A percentile compares a stretch with the other conserved stretches of the same genome.
These are phyloP conservation scores for Ophiostoma triangulosporum DNA, from an alignment of 2,329 filamentous ascomycete genomes.

Conservation along the genomic window DNA sequence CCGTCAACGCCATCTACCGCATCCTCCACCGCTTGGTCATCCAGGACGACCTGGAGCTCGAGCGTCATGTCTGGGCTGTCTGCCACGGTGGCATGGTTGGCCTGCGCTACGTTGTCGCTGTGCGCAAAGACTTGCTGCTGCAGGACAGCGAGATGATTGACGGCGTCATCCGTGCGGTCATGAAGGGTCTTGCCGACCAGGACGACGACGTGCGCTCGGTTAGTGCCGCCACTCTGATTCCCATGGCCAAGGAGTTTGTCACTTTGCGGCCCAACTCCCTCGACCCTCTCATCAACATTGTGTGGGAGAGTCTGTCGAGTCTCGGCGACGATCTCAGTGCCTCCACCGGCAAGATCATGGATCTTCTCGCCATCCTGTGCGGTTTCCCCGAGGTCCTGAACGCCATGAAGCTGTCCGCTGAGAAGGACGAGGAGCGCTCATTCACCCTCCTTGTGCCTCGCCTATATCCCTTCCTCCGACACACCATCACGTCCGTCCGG, in stretches of 20 bases:
- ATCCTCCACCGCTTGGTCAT: conserved; percentile 84
- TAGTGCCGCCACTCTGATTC: conserved; percentile 91
- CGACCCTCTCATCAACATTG: conserved; percentile 75
- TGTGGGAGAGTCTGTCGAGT: conserved; percentile 94
- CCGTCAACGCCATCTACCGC: conserved; percentile 72
- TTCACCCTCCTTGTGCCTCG: conserved; percentile 87
- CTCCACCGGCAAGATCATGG: conserved; percentile 97
- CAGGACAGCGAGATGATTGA: conserved; percentile 78
- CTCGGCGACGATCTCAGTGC: conserved; percentile 95
- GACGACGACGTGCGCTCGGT: conserved; percentile 96
- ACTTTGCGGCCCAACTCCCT: conserved; percentile 66
- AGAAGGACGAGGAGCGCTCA: conserved; percentile 69
- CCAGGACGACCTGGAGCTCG: conserved; percentile 66
- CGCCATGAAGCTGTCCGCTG: conserved; percentile 84
- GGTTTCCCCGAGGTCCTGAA: conserved; percentile 85
- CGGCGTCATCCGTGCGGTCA: conserved; percentile 80
- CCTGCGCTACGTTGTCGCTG: conserved; percentile 84
- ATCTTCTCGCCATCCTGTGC: conserved; percentile 87
- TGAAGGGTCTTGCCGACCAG: conserved; percentile 80
- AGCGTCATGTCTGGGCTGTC: conserved; percentile 75
- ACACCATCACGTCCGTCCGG: conserved; percentile 92
- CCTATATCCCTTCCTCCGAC: conserved; percentile 87
- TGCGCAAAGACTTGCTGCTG: conserved; percentile 81
- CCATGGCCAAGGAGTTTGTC: conserved; percentile 91
- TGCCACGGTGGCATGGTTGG: conserved; percentile 98